A percentile compares a stretch with the other conserved stretches of the same genome.
These are phyloP conservation scores for Escovopsis sp. DNA, from an alignment of 2,329 filamentous ascomycete species.

Conservation along the genomic window DNA sequence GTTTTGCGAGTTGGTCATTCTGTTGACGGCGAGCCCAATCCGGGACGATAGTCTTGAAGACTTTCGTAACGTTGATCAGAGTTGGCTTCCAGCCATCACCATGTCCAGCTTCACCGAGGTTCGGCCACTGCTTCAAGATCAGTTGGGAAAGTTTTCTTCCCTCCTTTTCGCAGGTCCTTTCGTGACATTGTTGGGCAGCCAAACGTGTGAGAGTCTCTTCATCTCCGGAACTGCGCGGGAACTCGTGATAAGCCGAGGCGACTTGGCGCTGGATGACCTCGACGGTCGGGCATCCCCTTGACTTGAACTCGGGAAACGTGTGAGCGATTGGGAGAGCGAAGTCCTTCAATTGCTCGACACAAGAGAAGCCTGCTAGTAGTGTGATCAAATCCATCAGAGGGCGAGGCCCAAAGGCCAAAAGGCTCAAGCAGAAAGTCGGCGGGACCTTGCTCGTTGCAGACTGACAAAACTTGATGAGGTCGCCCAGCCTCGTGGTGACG, in stretches of 20 bases:
- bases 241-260: not conserved
- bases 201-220: not conserved
- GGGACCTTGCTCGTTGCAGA: not conserved
- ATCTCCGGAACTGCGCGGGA: not conserved
- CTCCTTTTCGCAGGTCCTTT: not conserved
- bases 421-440: constrained; percentile 4
- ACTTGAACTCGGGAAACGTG: constrained; percentile 5
- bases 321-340: constrained; percentile 2
- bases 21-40: constrained; percentile 2
- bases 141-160: not conserved
- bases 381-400: constrained; percentile 2
- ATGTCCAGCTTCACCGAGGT: not conserved
- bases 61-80: not conserved
- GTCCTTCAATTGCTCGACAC: not conserved
- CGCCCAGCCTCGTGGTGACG: constrained; percentile 1
- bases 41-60: not conserved
- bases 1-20: not conserved
- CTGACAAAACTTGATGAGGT: constrained; percentile 3
- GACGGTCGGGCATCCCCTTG: not conserved
- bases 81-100: not conserved
- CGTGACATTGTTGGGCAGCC: not conserved
- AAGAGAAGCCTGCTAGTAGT: constrained; percentile 6
- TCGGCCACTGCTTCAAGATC: constrained; percentile 5
- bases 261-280: not conserved
- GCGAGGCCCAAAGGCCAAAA: constrained; percentile 4